These are phyloP conservation scores for Phytophthora foliorum DNA, from an alignment of 352 stramenopile genomes.

Conservation along the genomic window DNA sequence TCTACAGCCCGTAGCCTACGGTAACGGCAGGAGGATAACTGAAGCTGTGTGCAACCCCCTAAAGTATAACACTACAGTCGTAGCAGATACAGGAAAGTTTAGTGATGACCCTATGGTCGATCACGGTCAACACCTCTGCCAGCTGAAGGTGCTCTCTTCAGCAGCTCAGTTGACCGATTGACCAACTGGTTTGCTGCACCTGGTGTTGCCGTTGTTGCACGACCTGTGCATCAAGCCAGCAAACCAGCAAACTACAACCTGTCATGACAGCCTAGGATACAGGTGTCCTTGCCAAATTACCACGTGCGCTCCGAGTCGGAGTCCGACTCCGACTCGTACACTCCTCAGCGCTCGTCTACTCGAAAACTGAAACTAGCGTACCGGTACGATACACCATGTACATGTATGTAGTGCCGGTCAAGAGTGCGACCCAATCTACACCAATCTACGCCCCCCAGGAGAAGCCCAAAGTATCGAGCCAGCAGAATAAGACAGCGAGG, in stretches of 20 bases:
- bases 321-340: too few species aligned
- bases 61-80: too few species aligned
- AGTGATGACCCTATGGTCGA: slow-evolving; percentile 15
- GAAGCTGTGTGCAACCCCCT: neutral
- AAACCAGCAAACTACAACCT: too few species aligned
- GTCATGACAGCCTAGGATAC: neutral
- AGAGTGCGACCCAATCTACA: too few species aligned
- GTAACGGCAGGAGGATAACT: neutral
- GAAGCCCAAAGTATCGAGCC: too few species aligned
- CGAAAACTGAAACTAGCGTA: neutral
- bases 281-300: slow-evolving; percentile 23
- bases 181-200: slow-evolving; percentile 10
- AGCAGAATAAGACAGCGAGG: too few species aligned
- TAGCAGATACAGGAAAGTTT: too few species aligned
- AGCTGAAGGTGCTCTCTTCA: slow-evolving; percentile 27
- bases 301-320: slow-evolving; percentile 23
- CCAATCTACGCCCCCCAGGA: too few species aligned
- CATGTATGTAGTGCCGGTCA: too few species aligned
- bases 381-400: too few species aligned
- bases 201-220: too few species aligned
- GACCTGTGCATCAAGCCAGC: too few species aligned
- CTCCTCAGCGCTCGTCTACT: slow-evolving; percentile 6
- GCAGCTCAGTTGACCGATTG: slow-evolving; percentile 7
- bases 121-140: slow-evolving; percentile 4
- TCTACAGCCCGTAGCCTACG: neutral